Conservation (phyloP, 1,284 basidiomycete species). For the Stereum hirsutum region DNA sequence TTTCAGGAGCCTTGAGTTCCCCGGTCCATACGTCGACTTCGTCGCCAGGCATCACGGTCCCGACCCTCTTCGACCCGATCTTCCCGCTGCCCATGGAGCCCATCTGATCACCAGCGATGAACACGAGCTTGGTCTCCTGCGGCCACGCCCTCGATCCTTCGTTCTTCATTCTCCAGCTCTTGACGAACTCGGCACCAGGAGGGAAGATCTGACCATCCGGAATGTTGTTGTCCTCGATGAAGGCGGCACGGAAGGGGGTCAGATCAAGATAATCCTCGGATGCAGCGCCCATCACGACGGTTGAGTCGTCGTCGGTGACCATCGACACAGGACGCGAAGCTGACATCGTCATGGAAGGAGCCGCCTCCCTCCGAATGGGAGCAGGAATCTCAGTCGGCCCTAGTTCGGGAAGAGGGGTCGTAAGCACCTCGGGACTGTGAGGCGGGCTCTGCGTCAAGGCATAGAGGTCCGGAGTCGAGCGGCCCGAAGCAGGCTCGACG, state of each 20-base stretch:
- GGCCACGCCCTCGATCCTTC: slow-evolving; percentile 60
- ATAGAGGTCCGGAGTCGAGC: too few species aligned
- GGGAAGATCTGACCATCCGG: slow-evolving; percentile 71
- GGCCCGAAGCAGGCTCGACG: too few species aligned
- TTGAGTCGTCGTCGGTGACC: slow-evolving; percentile 5
- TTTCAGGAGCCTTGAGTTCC: slow-evolving; percentile 77
- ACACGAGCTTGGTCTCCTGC: slow-evolving; percentile 50
- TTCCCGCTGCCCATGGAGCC: slow-evolving; percentile 12
- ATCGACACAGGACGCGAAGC: slow-evolving; percentile 3
- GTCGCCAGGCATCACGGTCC: slow-evolving; percentile 42
- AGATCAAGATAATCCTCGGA: slow-evolving; percentile 7
- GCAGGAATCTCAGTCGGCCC: too few species aligned
- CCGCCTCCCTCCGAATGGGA: too few species aligned
- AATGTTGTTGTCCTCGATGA: slow-evolving; percentile 62
- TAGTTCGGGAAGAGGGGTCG: too few species aligned
- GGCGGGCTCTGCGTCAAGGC: too few species aligned
- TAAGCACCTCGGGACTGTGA: too few species aligned
- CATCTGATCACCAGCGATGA: slow-evolving; percentile 55
- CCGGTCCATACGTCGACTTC: slow-evolving; percentile 58
- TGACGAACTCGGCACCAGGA: slow-evolving; percentile 77
- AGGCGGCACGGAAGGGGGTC: slow-evolving; percentile 36
- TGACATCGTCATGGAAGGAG: too few species aligned
- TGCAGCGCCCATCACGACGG: slow-evolving; percentile 2
- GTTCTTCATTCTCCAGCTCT: slow-evolving; percentile 71
- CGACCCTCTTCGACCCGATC: slow-evolving; percentile 27